phyloP scores from a whole-genome alignment of 257 asterid genomes.

The Gentiana straminea region DNA sequence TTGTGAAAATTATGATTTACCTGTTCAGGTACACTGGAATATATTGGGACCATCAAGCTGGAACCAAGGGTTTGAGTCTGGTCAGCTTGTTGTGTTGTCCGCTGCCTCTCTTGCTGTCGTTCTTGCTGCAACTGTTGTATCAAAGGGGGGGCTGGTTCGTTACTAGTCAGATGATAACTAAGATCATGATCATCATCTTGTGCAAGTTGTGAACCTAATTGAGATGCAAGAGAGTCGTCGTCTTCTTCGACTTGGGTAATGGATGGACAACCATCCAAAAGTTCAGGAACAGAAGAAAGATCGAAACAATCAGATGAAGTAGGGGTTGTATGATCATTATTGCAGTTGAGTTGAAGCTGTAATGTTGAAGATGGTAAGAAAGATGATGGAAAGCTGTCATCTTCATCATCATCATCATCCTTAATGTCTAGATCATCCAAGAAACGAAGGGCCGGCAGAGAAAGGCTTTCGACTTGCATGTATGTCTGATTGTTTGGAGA shows the following conservation, averaged over 20 bases:
- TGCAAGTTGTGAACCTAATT: conserved; percentile 16
- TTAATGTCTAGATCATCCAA: conserved; percentile 33
- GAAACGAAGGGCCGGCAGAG: conserved; percentile 55
- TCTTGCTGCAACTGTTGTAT: conserved; percentile 57
- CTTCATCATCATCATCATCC: conserved; percentile 17
- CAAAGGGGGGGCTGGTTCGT: conserved; percentile 21
- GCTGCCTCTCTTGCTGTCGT: conserved; percentile 45
- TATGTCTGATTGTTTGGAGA: conserved; percentile 49
- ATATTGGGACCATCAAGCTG: conserved; percentile 35
- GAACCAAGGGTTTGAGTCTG: conserved; percentile 27
- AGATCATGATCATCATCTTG: conserved; percentile 17
- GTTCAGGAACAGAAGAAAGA: conserved; percentile 31
- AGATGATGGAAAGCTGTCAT: conserved; percentile 2
- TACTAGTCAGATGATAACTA: conserved; percentile 14
- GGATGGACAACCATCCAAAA: conserved; percentile 37
- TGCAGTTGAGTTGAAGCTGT: conserved; percentile 6
- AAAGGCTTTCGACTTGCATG: conserved; percentile 48
- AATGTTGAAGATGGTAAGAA: conserved; percentile 14
- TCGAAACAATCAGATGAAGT: conserved; percentile 29
- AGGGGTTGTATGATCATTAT: too few species aligned
- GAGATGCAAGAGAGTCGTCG: not conserved
- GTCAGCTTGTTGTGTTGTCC: conserved; percentile 13
- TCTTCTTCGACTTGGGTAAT: conserved; percentile 6
- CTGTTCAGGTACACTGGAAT: conserved; percentile 48
- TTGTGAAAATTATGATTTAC: conserved; percentile 8